Evolutionary conservation across 306 rosid genomes (phyloP).

Genomic region (Begonia fuchsioides): DNA sequence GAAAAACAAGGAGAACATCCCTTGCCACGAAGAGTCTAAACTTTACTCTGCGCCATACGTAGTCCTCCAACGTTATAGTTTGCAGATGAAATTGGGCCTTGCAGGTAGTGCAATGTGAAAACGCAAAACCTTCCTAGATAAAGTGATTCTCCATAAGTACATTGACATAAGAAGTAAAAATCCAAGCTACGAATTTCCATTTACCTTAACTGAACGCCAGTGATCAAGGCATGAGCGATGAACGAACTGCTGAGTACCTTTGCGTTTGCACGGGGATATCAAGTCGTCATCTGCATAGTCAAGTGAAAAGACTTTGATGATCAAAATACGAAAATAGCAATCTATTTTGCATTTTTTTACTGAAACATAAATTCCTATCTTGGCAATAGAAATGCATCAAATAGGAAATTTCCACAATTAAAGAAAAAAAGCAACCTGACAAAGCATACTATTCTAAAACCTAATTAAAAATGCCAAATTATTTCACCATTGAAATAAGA

Average conservation of each 20-base stretch:
- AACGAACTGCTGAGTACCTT: constrained; percentile 99
- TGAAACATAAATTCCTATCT: too few species aligned
- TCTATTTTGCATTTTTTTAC: too few species aligned
- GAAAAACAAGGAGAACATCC: constrained; percentile 89
- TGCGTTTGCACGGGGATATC: constrained; percentile 99
- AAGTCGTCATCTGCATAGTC: constrained; percentile 59
- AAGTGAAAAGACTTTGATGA: constrained; percentile 1
- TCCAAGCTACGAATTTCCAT: not conserved
- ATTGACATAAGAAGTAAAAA: not conserved
- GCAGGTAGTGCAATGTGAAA: constrained; percentile 98
- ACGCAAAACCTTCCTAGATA: constrained; percentile 88
- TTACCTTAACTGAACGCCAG: constrained; percentile 97
- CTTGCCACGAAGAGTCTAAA: constrained; percentile 91
- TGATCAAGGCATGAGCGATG: constrained; percentile 97
- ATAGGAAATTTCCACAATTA: too few species aligned
- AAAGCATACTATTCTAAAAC: not conserved
- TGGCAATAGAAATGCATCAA: too few species aligned
- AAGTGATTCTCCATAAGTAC: not conserved
- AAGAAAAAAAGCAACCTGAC: constrained; percentile 8
- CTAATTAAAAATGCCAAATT: not conserved
- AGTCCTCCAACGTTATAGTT: constrained; percentile 69
- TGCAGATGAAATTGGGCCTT: constrained; percentile 91
- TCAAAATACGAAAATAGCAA: too few species aligned
- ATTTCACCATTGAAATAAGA: not conserved
- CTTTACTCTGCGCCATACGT: constrained; percentile 72